Percentiles rank a stretch among this genome's conserved stretches.
Conservation (phyloP, 2,329 filamentous ascomycete genomes). For the Penicillium sp. region DNA sequence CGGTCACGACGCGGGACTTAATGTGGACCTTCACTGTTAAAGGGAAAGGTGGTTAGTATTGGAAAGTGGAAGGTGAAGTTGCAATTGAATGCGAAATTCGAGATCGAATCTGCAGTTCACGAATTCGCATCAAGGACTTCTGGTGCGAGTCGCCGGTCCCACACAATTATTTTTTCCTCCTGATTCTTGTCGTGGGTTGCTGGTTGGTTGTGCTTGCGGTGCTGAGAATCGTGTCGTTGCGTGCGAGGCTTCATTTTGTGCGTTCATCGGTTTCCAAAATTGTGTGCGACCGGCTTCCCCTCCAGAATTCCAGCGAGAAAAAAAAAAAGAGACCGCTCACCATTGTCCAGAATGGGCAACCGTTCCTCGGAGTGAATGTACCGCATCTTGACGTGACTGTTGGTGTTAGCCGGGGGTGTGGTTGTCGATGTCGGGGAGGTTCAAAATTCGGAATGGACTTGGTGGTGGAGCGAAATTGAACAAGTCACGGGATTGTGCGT, state of each 20-base stretch:
- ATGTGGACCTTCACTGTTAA: slow-evolving; percentile 91
- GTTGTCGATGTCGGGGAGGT: slow-evolving; percentile 44
- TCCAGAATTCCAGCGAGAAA: slow-evolving; percentile 16
- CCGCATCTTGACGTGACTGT: slow-evolving; percentile 79
- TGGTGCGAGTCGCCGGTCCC: slow-evolving; percentile 9
- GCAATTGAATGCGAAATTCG: neutral
- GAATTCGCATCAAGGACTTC: slow-evolving; percentile 9
- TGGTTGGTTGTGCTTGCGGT: neutral
- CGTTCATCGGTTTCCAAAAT: slow-evolving; percentile 6
- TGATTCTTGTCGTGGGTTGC: neutral
- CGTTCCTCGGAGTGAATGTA: slow-evolving; percentile 99
- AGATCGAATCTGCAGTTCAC: neutral
- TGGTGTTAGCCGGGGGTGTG: slow-evolving; percentile 42
- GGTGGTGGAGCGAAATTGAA: slow-evolving; percentile 44
- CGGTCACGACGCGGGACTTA: slow-evolving; percentile 94
- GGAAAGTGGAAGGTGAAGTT: neutral
- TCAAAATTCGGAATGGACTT: slow-evolving; percentile 42
- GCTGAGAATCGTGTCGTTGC: slow-evolving; percentile 2
- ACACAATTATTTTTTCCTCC: slow-evolving; percentile 10
- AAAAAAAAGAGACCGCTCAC: slow-evolving; percentile 60
- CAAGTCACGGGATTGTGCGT: slow-evolving; percentile 45
- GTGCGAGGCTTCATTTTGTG: neutral
- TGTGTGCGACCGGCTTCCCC: slow-evolving; percentile 17
- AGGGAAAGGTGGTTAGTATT: slow-evolving; percentile 29
- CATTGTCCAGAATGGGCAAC: slow-evolving; percentile 93